Percentiles rank a stretch among this genome's conserved stretches.
Evolutionary conservation across 2,329 filamentous ascomycete species (phyloP).

Genomic region (Ustulina deusta): DNA sequence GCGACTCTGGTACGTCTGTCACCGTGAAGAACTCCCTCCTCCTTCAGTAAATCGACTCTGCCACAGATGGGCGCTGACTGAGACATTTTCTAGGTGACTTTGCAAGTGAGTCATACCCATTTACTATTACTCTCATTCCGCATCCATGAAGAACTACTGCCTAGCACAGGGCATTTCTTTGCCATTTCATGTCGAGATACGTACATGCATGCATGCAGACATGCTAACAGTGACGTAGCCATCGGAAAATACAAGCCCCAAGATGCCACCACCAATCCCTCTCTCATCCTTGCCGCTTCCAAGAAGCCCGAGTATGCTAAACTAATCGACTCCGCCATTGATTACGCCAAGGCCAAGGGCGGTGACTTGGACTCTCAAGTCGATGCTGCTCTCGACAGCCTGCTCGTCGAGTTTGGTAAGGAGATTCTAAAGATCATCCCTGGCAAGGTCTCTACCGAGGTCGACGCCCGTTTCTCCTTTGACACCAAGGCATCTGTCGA

Average conservation of each 20-base stretch:
- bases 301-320: slow-evolving; percentile 98
- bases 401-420: slow-evolving; percentile 97
- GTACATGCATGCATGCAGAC: not conserved
- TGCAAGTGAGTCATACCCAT: slow-evolving; percentile 70
- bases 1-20: slow-evolving; percentile 84
- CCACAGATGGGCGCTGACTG: slow-evolving; percentile 45
- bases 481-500: slow-evolving; percentile 90
- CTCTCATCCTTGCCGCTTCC: slow-evolving; percentile 95
- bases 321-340: slow-evolving; percentile 87
- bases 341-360: slow-evolving; percentile 83
- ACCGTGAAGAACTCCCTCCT: slow-evolving; percentile 13
- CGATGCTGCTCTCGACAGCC: slow-evolving; percentile 89
- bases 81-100: slow-evolving; percentile 72
- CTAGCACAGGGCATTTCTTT: not conserved
- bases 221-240: slow-evolving; percentile 63
- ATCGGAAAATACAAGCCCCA: slow-evolving; percentile 99
- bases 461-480: slow-evolving; percentile 96
- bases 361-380: slow-evolving; percentile 81
- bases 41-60: slow-evolving; percentile 14
- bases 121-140: not conserved
- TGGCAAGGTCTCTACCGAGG: slow-evolving; percentile 98
- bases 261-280: slow-evolving; percentile 99
- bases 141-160: not conserved
- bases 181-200: not conserved
- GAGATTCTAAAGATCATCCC: slow-evolving; percentile 97